These are phyloP conservation scores for Schizophyllum amplum DNA, from an alignment of 1,284 basidiomycete species.

Conservation along the genomic window DNA sequence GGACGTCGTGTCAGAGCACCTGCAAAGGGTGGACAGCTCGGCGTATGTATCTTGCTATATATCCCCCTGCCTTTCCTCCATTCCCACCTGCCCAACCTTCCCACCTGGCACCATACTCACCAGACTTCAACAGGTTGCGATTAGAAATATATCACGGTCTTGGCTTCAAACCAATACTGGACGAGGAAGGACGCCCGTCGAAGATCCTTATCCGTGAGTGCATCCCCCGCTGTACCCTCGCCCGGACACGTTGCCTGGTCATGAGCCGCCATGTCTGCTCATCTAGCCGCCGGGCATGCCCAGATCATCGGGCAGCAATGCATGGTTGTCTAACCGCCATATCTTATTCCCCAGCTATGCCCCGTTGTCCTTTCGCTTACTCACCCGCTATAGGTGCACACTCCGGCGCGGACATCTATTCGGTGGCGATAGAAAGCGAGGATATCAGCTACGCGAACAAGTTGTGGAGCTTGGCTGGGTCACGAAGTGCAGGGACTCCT, in stretches of 20 bases:
- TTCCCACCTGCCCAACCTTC: no score
- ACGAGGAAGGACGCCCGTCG: conserved; percentile 37
- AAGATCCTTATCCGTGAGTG: conserved; percentile 66
- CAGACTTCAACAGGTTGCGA: conserved; percentile 40
- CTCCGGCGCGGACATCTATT: conserved; percentile 36
- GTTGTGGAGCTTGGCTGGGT: not conserved
- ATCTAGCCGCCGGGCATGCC: no score
- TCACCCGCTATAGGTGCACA: conserved; percentile 35
- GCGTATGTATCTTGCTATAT: conserved; percentile 41
- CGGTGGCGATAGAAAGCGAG: not conserved
- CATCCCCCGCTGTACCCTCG: no score
- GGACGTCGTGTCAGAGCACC: conserved; percentile 65
- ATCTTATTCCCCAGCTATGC: no score
- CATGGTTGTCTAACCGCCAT: no score
- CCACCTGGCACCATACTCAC: conserved; percentile 6
- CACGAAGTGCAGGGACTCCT: not conserved
- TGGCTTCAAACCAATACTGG: conserved; percentile 58
- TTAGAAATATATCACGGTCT: conserved; percentile 59
- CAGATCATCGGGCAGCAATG: no score
- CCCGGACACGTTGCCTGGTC: no score
- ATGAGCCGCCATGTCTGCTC: no score
- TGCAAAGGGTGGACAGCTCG: conserved; percentile 55
- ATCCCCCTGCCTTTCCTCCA: no score
- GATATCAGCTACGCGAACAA: not conserved
- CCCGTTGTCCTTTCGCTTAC: not conserved